A percentile compares a stretch with the other conserved stretches of the same genome.
These are phyloP conservation scores for Malus hybrid DNA, from an alignment of 331 rosid species.

Conservation along the genomic window DNA sequence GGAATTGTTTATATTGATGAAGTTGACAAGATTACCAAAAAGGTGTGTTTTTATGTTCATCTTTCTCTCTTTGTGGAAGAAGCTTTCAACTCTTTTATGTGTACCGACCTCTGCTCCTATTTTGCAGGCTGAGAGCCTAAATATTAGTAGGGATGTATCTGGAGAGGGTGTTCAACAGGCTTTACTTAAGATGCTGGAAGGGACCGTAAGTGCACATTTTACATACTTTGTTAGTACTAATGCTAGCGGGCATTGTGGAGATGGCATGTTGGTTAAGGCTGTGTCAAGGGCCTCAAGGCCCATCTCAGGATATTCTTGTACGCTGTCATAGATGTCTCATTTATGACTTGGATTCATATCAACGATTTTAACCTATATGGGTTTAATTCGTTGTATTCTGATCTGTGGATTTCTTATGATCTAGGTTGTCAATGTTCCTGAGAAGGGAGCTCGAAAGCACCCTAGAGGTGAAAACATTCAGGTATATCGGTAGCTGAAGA, in stretches of 20 bases:
- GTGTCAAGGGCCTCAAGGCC: not conserved
- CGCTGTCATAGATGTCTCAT: not conserved
- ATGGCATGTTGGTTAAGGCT: not conserved
- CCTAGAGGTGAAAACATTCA: slow-evolving; percentile 97
- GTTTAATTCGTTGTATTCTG: not conserved
- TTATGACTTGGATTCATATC: not conserved
- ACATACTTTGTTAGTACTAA: not conserved
- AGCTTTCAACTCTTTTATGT: not conserved
- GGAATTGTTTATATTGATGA: slow-evolving; percentile 97
- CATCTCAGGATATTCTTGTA: not conserved
- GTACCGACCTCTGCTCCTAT: slow-evolving; percentile 11
- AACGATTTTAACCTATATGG: not conserved
- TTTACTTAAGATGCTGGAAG: slow-evolving; percentile 94
- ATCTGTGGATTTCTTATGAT: slow-evolving; percentile 18
- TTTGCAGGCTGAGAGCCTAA: slow-evolving; percentile 91
- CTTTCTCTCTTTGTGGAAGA: slow-evolving; percentile 1
- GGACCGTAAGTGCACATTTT: slow-evolving; percentile 64
- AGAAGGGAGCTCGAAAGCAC: slow-evolving; percentile 97
- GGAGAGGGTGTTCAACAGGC: slow-evolving; percentile 99
- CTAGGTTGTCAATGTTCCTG: slow-evolving; percentile 95
- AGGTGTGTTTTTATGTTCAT: slow-evolving; percentile 34
- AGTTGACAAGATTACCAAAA: slow-evolving; percentile 96
- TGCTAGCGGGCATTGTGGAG: not conserved
- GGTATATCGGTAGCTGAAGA: slow-evolving; percentile 25
- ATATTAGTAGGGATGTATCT: slow-evolving; percentile 94